phyloP scores from a whole-genome alignment of 164 flowering plant genomes.

The Taxillus chinensis region DNA sequence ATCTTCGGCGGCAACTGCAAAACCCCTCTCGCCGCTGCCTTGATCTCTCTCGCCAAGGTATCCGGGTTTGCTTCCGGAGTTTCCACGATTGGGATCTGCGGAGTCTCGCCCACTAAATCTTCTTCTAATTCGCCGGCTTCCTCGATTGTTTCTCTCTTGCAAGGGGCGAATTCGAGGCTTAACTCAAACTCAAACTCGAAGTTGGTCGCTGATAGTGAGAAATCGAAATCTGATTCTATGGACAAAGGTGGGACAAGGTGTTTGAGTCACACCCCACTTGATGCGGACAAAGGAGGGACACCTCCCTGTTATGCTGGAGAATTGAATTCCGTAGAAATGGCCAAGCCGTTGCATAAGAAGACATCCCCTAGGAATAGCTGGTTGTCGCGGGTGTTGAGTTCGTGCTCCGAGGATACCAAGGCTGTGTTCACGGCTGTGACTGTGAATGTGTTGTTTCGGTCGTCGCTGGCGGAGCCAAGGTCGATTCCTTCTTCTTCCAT shows the following conservation, averaged over 20 bases:
- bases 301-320: neutral
- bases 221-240: too few relatives aligned
- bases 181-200: too few relatives aligned
- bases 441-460: slow-evolving; percentile 52
- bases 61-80: too few relatives aligned
- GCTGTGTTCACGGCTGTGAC: slow-evolving; percentile 71
- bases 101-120: neutral
- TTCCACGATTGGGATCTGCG: neutral
- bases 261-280: too few relatives aligned
- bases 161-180: neutral
- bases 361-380: slow-evolving; percentile 25
- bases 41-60: neutral
- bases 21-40: too few relatives aligned
- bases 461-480: slow-evolving; percentile 75
- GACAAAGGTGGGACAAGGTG: too few relatives aligned
- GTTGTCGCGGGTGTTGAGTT: slow-evolving; percentile 29
- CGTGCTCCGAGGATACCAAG: slow-evolving; percentile 61
- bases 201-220: too few relatives aligned
- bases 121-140: neutral
- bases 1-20: neutral
- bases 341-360: slow-evolving; percentile 3
- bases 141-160: neutral
- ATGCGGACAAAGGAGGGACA: too few relatives aligned
- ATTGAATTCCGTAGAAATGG: neutral
- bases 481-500: slow-evolving; percentile 84